Conservation (phyloP, 2,329 filamentous ascomycete genomes). For the Reticulascus tulasneorum region DNA sequence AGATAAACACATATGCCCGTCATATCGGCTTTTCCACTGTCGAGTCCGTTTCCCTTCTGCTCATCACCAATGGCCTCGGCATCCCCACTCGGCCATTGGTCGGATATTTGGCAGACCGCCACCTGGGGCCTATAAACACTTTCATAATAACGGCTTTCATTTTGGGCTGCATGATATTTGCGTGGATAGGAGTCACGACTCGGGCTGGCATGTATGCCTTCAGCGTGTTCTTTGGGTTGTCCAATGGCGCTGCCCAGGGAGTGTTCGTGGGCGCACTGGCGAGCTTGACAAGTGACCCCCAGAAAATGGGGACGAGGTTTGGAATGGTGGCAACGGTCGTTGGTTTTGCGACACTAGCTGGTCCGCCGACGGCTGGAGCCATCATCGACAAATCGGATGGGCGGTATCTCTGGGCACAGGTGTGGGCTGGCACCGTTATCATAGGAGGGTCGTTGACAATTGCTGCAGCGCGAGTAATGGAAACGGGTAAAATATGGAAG, state of each 20-base stretch:
- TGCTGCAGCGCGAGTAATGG: constrained; percentile 26
- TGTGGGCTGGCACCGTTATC: constrained; percentile 42
- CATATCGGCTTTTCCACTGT: constrained; percentile 41
- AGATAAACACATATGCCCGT: constrained; percentile 42
- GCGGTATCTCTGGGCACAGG: constrained; percentile 37
- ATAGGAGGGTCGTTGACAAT: constrained; percentile 27
- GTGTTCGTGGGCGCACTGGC: constrained; percentile 37
- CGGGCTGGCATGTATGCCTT: constrained; percentile 38
- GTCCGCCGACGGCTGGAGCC: constrained; percentile 39
- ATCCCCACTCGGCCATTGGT: constrained; percentile 51
- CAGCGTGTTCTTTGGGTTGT: constrained; percentile 39
- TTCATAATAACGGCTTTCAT: constrained; percentile 44
- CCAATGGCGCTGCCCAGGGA: constrained; percentile 37
- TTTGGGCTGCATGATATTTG: constrained; percentile 45
- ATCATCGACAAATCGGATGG: constrained; percentile 39
- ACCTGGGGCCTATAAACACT: constrained; percentile 51
- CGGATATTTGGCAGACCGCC: constrained; percentile 47
- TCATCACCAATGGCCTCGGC: constrained; percentile 55
- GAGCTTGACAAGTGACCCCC: constrained; percentile 36
- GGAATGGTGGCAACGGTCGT: constrained; percentile 41
- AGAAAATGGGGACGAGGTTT: constrained; percentile 41
- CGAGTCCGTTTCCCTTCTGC: constrained; percentile 49
- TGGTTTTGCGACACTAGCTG: constrained; percentile 39
- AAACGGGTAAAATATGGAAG: constrained; percentile 30
- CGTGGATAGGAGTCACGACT: constrained; percentile 50